Base-by-base conservation (phyloP, 768 basidiomycete genomes). In the Lactarius deliciosus region DNA sequence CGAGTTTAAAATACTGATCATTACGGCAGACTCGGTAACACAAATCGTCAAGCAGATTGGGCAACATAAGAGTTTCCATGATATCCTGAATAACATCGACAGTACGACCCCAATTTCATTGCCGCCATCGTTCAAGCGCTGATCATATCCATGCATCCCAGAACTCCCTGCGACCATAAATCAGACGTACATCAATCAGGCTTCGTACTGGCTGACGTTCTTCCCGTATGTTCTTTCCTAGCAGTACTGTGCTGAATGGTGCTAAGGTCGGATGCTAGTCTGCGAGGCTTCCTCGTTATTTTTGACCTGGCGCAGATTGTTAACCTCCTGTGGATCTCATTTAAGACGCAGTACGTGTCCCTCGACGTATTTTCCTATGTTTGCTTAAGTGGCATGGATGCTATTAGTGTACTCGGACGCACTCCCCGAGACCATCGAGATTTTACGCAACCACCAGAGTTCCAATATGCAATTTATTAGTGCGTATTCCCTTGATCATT, bases 221-320 rank as follows among this genome's bases (percentile, higher is more conserved):
- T 93, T 96, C 81, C 94, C 95, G 89, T 94, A 75, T n/a, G 90
- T 80, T 56, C 57, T 68, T 28, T 25, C 57, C 41, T 63, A 53
- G 45, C 61, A 2, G 8, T 16, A 9, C 38, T 11, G 50, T 5
- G 28, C 7, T 15, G 55, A 38, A 60, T 54, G 47, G 25, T 57
- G 57, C 36, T 68, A 40, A 16, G 10, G 43, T 32, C 40, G 36
- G 50, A 71, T 58, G 64, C 25, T 70, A 93, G 92, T 8, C 81
- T 98, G 43, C 92, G 96, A 74, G 97, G 96, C 30, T 97, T 98
- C 84, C 84, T 98, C 50, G 90, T 87, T 11, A 81, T 98, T 64
- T 98, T 98, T 74, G 97, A 99, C 75, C 81, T 99, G 40, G 96
- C 97, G 7, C 97, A 99, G 77, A 86, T 98, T 60, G 77, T 98